Conservation (phyloP, 495 filamentous ascomycete species). For the Hypoxylon lenormandii region DNA sequence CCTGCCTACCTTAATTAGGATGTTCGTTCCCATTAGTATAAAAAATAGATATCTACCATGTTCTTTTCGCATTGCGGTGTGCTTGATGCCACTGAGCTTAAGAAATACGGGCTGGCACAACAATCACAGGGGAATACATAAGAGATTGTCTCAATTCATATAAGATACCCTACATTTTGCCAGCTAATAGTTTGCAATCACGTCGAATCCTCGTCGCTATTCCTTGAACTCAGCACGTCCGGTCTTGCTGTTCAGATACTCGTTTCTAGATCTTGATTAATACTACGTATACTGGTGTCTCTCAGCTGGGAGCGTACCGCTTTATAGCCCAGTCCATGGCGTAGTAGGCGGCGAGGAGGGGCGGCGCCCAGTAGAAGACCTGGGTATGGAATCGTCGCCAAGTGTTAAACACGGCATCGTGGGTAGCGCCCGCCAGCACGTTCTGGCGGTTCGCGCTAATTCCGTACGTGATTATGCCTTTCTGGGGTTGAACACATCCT, state of each 20-base stretch:
- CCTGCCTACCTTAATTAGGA: too few species aligned
- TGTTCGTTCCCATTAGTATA: too few species aligned
- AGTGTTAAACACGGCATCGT: conserved; percentile 70
- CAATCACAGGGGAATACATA: too few species aligned
- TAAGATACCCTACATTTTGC: too few species aligned
- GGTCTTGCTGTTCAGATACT: conserved; percentile 38
- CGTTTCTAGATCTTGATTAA: conserved; percentile 14
- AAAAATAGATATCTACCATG: too few species aligned
- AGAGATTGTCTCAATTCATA: too few species aligned
- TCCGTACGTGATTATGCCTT: conserved; percentile 65
- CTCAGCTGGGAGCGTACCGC: conserved; percentile 65
- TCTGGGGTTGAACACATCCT: conserved; percentile 52
- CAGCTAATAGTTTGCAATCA: not conserved
- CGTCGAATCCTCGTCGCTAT: too few species aligned
- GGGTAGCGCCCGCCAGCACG: conserved; percentile 63
- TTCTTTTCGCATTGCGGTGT: too few species aligned
- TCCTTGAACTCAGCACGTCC: conserved; percentile 19
- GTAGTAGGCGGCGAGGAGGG: conserved; percentile 77
- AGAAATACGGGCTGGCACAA: too few species aligned
- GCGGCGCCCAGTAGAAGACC: conserved; percentile 81
- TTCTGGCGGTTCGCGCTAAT: conserved; percentile 64
- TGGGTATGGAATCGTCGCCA: conserved; percentile 69
- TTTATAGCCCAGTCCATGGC: conserved; percentile 85
- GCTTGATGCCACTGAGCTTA: too few species aligned
- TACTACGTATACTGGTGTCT: not conserved